Base-by-base conservation (phyloP, 306 rosid genomes). In the Ammopiptanthus mongolicus region DNA sequence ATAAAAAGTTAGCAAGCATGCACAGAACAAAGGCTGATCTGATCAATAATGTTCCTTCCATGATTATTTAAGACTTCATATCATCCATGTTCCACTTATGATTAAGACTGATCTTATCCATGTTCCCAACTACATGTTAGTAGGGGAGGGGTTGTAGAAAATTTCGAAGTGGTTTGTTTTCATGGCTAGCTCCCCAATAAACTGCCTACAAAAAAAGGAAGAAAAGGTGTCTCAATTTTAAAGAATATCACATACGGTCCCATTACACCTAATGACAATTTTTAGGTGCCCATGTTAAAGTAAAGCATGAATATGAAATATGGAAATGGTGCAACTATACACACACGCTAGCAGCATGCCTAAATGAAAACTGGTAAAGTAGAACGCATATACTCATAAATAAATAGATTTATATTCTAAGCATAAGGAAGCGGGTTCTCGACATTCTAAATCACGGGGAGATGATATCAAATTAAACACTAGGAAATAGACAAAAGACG, bases 261-360 rank as follows among this genome's bases (percentile, higher is more conserved):
- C 97, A 84, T 85, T 78, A 77, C 73, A 79, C 69, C 84, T 82
- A 70, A 77, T 79, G 85, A 81, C 85, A 78, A 76, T 81, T 76
- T 82, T 76, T 76, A 76, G 83, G 85, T 87, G 73, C 63, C 80
- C 74, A 77, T 56, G 17, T 76, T 71, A 68, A 72, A 74, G 62
- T 65, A 65, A 77, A 83, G 82, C 76, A 77, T 62, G 78, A 79
- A 80, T 50, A 80, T 60, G 61, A 69, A 42, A 71, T 69, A 44
- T n/a, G n/a, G n/a, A n/a, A n/a, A n/a, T 21, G 61, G 79, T 79
- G 76, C 56, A 71, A 72, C 78, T n/a, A n/a, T 73, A 63, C 67
- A 79, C 76, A 44, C 76, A 69, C 29, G 23, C 67, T 55, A 82
- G 65, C 78, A 66, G 29, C 64, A 61, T 72, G 76, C 42, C 71